Evolutionary conservation across 768 basidiomycete species (phyloP).

Genomic region (Trametes cubensis): DNA sequence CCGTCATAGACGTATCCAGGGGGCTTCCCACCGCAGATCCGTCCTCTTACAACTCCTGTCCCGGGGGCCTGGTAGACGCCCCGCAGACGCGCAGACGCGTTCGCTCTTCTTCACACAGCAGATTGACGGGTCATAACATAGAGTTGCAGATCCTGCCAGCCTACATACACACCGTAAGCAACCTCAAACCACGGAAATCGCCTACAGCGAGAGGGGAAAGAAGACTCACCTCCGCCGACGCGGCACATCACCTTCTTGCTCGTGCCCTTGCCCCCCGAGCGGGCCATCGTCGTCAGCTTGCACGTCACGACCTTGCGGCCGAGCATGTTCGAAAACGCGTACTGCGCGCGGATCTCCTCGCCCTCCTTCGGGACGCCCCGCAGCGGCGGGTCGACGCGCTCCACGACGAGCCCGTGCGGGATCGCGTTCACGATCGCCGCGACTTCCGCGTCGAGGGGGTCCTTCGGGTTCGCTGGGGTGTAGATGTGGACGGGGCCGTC

Average conservation of each 20-base stretch:
- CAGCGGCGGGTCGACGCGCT: conserved; percentile 80
- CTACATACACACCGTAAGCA: no score
- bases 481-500: conserved; percentile 60
- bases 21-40: not conserved
- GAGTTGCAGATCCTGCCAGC: conserved; percentile 79
- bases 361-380: conserved; percentile 65
- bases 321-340: conserved; percentile 75
- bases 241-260: conserved; percentile 90
- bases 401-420: conserved; percentile 74
- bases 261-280: conserved; percentile 51
- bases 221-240: conserved; percentile 79
- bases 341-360: conserved; percentile 82
- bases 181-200: no score
- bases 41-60: no score
- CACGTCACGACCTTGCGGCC: conserved; percentile 77
- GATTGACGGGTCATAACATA: conserved; percentile 80
- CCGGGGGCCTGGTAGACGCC: not conserved
- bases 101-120: conserved; percentile 48
- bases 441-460: conserved; percentile 84
- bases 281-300: conserved; percentile 75
- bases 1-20: conserved; percentile 11
- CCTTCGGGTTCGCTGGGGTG: conserved; percentile 62
- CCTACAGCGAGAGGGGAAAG: conserved; percentile 3
- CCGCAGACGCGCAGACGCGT: not conserved
- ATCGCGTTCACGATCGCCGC: conserved; percentile 74